Conservation (phyloP, 306 rosid species). For the Bauhinia variegata region DNA sequence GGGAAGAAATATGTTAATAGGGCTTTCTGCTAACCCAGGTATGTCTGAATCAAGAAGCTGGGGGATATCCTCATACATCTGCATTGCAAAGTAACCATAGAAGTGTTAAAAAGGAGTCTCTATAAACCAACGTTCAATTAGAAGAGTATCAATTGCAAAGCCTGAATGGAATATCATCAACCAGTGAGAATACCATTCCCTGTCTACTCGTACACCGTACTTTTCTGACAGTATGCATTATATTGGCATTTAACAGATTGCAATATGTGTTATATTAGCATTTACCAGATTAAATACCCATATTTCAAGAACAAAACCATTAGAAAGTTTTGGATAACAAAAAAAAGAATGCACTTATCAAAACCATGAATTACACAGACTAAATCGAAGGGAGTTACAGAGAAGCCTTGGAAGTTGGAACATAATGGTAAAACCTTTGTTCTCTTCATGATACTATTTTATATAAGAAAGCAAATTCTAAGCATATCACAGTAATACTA, state of each 20-base stretch:
- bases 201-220: background rate
- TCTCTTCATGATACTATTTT: conserved; percentile 9
- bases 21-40: conserved; percentile 95
- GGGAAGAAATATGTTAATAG: conserved; percentile 82
- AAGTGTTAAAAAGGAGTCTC: conserved; percentile 17
- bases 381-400: background rate
- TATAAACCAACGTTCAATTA: conserved; percentile 19
- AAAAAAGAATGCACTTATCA: background rate
- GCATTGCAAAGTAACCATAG: conserved; percentile 11
- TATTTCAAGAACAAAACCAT: conserved; percentile 12
- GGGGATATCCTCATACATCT: conserved; percentile 99
- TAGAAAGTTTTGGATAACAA: background rate
- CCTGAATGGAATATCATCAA: conserved; percentile 15
- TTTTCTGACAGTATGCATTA: conserved; percentile 3
- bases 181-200: conserved; percentile 3
- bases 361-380: background rate
- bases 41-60: conserved; percentile 90
- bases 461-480: conserved; percentile 21
- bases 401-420: background rate
- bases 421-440: conserved; percentile 20
- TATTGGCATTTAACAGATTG: too few species aligned
- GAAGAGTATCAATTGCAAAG: conserved; percentile 25
- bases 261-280: too few species aligned
- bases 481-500: conserved; percentile 11
- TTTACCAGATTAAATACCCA: conserved; percentile 23